phyloP scores from a whole-genome alignment of 1,284 basidiomycete genomes.

The Schizophyllum amplum region DNA sequence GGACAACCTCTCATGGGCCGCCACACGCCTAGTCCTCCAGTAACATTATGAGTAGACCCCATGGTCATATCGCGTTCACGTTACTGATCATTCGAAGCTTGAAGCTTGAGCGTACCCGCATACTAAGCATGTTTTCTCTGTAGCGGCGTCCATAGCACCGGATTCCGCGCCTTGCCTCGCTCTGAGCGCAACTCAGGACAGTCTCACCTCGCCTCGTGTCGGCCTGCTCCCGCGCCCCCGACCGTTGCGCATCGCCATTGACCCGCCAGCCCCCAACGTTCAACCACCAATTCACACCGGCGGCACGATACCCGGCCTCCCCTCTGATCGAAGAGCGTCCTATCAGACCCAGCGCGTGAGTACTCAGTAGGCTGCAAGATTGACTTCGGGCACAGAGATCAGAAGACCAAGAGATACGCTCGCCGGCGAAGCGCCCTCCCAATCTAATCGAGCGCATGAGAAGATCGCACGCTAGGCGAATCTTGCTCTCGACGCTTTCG shows the following conservation, averaged over 20 bases:
- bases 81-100: no score
- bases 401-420: background rate
- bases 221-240: no score
- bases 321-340: background rate
- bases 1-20: no score
- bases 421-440: background rate
- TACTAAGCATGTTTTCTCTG: no score
- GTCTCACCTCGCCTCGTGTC: no score
- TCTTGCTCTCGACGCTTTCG: background rate
- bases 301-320: background rate
- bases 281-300: background rate
- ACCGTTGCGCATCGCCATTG: background rate
- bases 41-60: no score
- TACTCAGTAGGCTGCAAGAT: background rate
- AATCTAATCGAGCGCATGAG: background rate
- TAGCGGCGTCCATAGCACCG: no score
- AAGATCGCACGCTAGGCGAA: background rate
- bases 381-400: background rate
- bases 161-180: no score
- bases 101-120: no score
- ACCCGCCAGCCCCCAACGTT: background rate
- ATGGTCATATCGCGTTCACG: no score
- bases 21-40: no score
- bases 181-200: no score
- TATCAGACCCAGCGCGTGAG: background rate